Evolutionary conservation across 352 stramenopile genomes (phyloP), one percentile per base, ranked within the genome.

Genomic region (Globisporangium cystogenes): DNA sequence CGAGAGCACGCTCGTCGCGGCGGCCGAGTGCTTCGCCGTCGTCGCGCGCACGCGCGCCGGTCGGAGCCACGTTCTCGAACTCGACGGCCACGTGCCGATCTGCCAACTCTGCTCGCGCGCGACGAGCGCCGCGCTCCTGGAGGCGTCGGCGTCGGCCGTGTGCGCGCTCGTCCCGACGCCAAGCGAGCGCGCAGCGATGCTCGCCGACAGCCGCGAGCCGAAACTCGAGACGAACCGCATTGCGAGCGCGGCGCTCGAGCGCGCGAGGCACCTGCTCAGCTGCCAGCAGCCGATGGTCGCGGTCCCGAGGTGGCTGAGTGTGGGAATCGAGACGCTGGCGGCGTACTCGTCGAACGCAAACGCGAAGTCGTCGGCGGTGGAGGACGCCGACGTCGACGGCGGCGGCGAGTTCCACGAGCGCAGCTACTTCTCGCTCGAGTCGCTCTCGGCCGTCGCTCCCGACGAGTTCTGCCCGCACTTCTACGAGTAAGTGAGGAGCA

Each of bases 391-490:
- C 0, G 65, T 79, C 1, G 47, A 73, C 8, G 62, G 67, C 43
- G 50, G 68, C 14, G 55, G 64, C 3, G 77, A 89, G 51, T 77
- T 84, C 35, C 67, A 82, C 23, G 72, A 87, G 24, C 65, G 67
- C 21, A 80, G 70, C 46, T 79, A 77, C 50, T 87, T 84, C 48
- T 83, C 74, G 12, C 65, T 86, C 29, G 77, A 87, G 50, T 81
- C 69, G 24, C 49, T 77, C 24, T 82, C 77, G 7, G 39, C 64
- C n/a, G 74, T 82, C 23, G 35, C 55, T 1, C 73, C 77, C 10
- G 75, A 87, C 35, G 66, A 69, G 24, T 53, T 88, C 40, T 88
- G 77, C 48, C 73, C 67, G 10, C 29, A 64, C 16, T 88, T 88
- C 47, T 86, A 81, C 42, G 54, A 70, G 21, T 44, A 51, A 14